phyloP scores from a whole-genome alignment of 2,329 filamentous ascomycete genomes.

The Lachnellula occidentalis region DNA sequence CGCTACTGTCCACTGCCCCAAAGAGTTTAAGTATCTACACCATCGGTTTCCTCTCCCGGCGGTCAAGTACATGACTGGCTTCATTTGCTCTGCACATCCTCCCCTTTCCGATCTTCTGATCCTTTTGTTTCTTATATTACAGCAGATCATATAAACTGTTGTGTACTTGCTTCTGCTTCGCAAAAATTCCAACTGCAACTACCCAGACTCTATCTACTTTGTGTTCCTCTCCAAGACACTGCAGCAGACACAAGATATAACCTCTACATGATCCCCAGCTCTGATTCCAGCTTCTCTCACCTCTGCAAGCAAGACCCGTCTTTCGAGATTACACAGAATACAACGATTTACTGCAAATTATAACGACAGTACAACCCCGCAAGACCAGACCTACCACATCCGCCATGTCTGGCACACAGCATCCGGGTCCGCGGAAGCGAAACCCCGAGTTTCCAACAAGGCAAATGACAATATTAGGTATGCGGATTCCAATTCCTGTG shows the following conservation, averaged over 20 bases:
- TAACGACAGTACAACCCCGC: neutral
- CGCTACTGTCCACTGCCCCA: constrained; percentile 13
- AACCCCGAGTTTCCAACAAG: constrained; percentile 35
- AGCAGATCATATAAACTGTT: constrained; percentile 2
- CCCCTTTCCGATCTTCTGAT: constrained; percentile 4
- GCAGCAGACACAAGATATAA: constrained; percentile 8
- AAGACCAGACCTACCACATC: constrained; percentile 7
- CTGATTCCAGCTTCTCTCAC: constrained; percentile 3
- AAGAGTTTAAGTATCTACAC: constrained; percentile 9
- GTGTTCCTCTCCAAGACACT: neutral
- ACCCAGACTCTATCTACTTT: neutral
- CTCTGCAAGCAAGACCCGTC: neutral
- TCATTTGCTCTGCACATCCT: constrained; percentile 9
- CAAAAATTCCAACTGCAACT: constrained; percentile 1
- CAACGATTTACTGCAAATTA: neutral
- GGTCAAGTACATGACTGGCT: constrained; percentile 18
- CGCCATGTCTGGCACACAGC: constrained; percentile 21
- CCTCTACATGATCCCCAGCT: constrained; percentile 18
- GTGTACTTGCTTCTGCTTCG: neutral
- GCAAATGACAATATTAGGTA: constrained; percentile 51
- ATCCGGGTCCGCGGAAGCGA: constrained; percentile 29
- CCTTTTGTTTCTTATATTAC: constrained; percentile 7
- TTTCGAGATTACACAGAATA: constrained; percentile 2
- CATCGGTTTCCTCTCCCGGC: constrained; percentile 4
- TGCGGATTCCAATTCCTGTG: constrained; percentile 19